These are phyloP conservation scores for Chromera velia DNA, from an alignment of 73 alveolate species.

Conservation along the genomic window DNA sequence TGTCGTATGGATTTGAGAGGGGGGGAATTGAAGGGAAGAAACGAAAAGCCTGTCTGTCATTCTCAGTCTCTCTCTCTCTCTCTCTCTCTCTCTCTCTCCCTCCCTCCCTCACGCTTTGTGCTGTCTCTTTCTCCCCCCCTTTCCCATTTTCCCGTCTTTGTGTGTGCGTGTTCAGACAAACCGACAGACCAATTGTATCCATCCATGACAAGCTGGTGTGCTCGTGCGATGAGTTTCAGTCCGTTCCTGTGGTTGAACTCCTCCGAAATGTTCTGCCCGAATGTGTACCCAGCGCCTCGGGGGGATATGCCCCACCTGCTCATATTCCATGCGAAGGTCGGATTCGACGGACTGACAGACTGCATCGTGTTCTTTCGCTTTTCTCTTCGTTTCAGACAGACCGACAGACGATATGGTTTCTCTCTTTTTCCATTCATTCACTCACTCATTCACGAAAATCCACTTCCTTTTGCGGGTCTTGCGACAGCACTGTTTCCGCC, in stretches of 20 bases:
- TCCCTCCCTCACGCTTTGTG: too few relatives aligned
- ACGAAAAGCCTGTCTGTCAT: neutral
- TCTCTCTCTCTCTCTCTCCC: too few relatives aligned
- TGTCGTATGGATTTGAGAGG: neutral
- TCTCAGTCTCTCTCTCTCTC: too few relatives aligned
- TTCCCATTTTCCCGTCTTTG: too few relatives aligned
- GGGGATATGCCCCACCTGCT: slow-evolving; percentile 53
- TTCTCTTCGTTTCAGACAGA: too few relatives aligned
- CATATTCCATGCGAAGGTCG: neutral
- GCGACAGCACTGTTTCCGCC: too few relatives aligned
- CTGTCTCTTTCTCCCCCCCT: too few relatives aligned
- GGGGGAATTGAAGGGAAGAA: neutral
- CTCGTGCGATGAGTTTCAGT: slow-evolving; percentile 59
- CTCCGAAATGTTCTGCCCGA: slow-evolving; percentile 49
- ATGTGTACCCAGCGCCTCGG: slow-evolving; percentile 58
- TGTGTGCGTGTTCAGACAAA: neutral
- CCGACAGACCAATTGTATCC: slow-evolving; percentile 68
- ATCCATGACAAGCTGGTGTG: slow-evolving; percentile 71
- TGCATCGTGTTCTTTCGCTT: too few relatives aligned
- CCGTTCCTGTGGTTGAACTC: slow-evolving; percentile 56
- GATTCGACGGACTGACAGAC: too few relatives aligned
- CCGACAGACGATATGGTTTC: neutral
- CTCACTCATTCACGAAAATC: too few relatives aligned
- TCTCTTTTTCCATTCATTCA: neutral
- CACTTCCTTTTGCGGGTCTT: too few relatives aligned